phyloP scores from a whole-genome alignment of 1,139 yeast species.

The Saccharomyces hybrid region DNA sequence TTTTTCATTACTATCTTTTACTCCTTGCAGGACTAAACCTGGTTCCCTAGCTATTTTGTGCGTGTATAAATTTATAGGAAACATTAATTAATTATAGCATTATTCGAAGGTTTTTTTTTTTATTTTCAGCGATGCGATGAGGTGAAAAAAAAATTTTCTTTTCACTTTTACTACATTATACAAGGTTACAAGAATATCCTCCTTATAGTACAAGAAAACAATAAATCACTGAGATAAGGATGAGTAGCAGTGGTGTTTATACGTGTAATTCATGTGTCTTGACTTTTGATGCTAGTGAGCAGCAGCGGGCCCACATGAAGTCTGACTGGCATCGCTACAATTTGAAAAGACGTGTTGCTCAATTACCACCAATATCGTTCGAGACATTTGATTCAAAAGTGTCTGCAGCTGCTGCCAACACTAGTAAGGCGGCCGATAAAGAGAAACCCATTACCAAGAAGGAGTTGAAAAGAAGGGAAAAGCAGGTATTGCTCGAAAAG shows the following conservation, averaged over 20 bases:
- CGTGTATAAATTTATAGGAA: background rate
- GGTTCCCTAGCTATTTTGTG: background rate
- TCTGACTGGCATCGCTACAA: constrained; percentile 89
- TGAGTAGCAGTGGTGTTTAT: constrained; percentile 32
- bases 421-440: constrained; percentile 33
- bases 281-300: constrained; percentile 66
- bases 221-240: background rate
- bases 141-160: constrained; percentile 1
- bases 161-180: background rate
- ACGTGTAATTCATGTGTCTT: constrained; percentile 89
- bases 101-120: background rate
- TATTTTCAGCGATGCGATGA: constrained; percentile 4
- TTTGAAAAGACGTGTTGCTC: constrained; percentile 86
- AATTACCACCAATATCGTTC: constrained; percentile 71
- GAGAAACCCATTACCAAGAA: constrained; percentile 51
- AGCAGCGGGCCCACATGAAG: constrained; percentile 88
- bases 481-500: constrained; percentile 49
- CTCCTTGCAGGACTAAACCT: background rate
- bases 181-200: background rate
- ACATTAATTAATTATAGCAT: background rate
- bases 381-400: constrained; percentile 75
- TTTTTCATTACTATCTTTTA: background rate
- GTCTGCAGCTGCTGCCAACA: constrained; percentile 42
- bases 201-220: background rate
- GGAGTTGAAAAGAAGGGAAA: constrained; percentile 56